A percentile compares a stretch with the other conserved stretches of the same genome.
Conservation (phyloP, 1,284 basidiomycete genomes). For the Sporisorium scitamineum region DNA sequence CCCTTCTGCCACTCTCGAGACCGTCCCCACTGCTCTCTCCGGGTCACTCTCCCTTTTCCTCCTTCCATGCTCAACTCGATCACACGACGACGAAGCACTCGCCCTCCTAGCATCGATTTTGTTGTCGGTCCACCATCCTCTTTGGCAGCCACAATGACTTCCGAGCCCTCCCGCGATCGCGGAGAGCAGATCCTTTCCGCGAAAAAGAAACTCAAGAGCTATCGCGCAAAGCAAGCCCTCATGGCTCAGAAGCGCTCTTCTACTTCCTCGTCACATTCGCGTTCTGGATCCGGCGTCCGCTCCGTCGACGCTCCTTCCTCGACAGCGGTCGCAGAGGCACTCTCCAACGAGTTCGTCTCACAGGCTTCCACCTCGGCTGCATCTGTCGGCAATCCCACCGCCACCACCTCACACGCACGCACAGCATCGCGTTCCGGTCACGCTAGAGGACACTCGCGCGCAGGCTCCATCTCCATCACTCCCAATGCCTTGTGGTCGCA, state of each 20-base stretch:
- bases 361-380: constrained; percentile 28
- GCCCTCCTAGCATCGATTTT: constrained; percentile 17
- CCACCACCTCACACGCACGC: constrained; percentile 18
- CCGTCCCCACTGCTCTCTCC: not conserved
- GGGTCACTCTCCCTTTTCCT: not conserved
- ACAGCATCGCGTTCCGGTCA: constrained; percentile 51
- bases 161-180: constrained; percentile 32
- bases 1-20: not conserved
- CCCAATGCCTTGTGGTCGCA: constrained; percentile 36
- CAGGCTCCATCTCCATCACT: constrained; percentile 58
- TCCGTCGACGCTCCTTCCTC: constrained; percentile 18
- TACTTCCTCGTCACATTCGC: constrained; percentile 27
- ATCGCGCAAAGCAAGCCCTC: constrained; percentile 62
- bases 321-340: constrained; percentile 20
- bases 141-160: constrained; percentile 5
- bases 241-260: constrained; percentile 50
- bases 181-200: constrained; percentile 60
- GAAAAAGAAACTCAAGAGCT: constrained; percentile 65
- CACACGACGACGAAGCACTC: constrained; percentile 6
- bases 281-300: constrained; percentile 21
- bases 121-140: not conserved
- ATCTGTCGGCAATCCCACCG: constrained; percentile 6
- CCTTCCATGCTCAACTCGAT: constrained; percentile 12
- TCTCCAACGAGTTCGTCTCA: constrained; percentile 41
- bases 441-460: constrained; percentile 55